These are phyloP conservation scores for Neurospora intermedia DNA, from an alignment of 495 filamentous ascomycete genomes.

Conservation along the genomic window DNA sequence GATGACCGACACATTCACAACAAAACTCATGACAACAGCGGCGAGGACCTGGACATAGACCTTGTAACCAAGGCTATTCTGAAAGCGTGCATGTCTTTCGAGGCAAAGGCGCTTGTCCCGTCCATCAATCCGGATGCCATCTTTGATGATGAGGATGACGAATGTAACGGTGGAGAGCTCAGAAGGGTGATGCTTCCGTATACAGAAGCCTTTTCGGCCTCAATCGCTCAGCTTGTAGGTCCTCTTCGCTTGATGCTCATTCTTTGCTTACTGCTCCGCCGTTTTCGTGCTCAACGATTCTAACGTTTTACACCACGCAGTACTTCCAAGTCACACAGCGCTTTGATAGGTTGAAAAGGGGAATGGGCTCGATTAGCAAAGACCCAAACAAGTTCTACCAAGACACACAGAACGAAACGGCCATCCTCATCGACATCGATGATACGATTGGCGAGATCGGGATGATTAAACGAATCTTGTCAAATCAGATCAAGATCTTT, in stretches of 20 bases:
- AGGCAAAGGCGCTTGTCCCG: slow-evolving; percentile 2
- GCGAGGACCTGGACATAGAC: background rate
- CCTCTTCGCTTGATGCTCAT: background rate
- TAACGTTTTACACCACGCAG: background rate
- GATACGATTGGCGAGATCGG: slow-evolving; percentile 6
- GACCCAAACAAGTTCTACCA: slow-evolving; percentile 5
- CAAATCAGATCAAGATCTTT: background rate
- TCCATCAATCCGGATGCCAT: background rate
- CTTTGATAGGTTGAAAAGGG: slow-evolving; percentile 1
- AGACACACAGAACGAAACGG: slow-evolving; percentile 3
- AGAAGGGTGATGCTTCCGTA: background rate
- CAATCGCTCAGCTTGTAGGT: slow-evolving; percentile 4
- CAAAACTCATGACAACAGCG: background rate
- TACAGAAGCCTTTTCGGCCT: slow-evolving; percentile 2
- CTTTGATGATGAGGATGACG: background rate
- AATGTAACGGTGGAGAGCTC: background rate
- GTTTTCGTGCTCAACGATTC: background rate
- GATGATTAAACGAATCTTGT: slow-evolving; percentile 6
- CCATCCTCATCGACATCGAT: slow-evolving; percentile 1
- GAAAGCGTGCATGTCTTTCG: background rate
- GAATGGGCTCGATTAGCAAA: slow-evolving; percentile 6
- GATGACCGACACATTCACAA: slow-evolving; percentile 1
- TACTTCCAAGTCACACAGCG: slow-evolving; percentile 5
- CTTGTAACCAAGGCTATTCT: background rate
- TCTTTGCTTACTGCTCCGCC: background rate